Evolutionary conservation across 2,329 filamentous ascomycete species (phyloP), one percentile per base, ranked within the genome.

Genomic region (Cercospora zeae-maydis): DNA sequence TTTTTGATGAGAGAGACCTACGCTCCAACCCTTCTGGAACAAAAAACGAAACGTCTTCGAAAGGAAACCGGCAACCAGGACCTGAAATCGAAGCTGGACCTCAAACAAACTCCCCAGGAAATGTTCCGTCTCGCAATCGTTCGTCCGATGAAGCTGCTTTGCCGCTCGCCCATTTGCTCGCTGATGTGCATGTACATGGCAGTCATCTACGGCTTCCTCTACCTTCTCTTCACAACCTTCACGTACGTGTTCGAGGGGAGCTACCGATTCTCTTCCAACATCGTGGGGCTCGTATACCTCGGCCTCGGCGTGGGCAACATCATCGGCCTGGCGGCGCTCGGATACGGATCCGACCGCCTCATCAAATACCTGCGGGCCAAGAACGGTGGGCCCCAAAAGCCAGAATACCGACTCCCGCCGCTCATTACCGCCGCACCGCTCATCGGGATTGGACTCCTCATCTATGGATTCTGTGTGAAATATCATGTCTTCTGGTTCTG

Each of bases 1-100:
- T 59, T 79, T 47, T 69, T 79, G 63, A 71, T 78, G 63, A 71
- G 73, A 34, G 82, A 84, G 69, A 81, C 81, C 0, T 83, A 82
- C 69, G 77, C 76, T 4, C 78, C 80, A 0, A 70, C 76, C 3
- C 73, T 85, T 3, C 74, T 85, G 13, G 76, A 78, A 27, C 72
- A 75, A 30, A 83, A 81, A 66, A 76, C 81, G 3, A 70, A 74
- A 3, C 72, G 75, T 1, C 75, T 84, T 0, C 78, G 77, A n/a
- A 81, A 82, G 61, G 76, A 80, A 63, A 84, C 80, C 1, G 80
- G 79, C 3, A 82, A 83, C 69, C 61, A 62, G 11, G 57, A 73
- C 27, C 73, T 82, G 2, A 75, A 74, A 16, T 70, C 65, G 5
- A 78, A 77, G 58, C 73, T 80, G 51, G 77, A 80, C 57, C 70